Evolutionary conservation across 805 yeast genomes (phyloP), one percentile per base, ranked within the genome.

Genomic region (Kluyveromyces starmeri): DNA sequence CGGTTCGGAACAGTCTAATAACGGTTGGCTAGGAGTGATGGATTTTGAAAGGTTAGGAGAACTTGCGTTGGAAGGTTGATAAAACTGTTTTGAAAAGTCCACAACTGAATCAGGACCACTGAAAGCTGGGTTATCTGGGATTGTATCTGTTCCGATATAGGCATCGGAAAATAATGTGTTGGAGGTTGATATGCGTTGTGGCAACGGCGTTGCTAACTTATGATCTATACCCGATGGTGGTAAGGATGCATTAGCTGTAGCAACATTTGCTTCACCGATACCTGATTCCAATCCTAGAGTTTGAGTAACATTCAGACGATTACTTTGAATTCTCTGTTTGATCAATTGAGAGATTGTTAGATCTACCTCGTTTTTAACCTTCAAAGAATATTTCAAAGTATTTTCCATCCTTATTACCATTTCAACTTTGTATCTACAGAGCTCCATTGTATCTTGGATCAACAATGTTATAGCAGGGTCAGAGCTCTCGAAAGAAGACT

Each of bases 341-440:
- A 88, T 83, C 2, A 79, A 65, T 23, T 64, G 58, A 18, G 82
- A 57, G 3, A 86, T 86, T 48, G 76, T 61, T 14, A 59, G 67
- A 50, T 85, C 92, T 3, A 85, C 82, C 55, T 88, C 95, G 34
- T 69, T 72, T 35, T 83, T 81, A 32, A 86, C 75, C 46, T 75
- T 78, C 43, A 80, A 80, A 14, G 83, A 76, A 53, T 80, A 85
- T 36, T 79, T 74, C 40, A 83, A 64, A 2, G 84, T 73, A 41
- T 86, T 81, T 10, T 83, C 78, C 36, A 83, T 65, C 48, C 96
- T 64, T 12, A 74, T 63, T 13, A 85, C 68, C 0, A 83, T 68
- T 34, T 79, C 84, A 2, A 83, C 67, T 54, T 88, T 88, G 12
- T 70, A 73, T 32, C 65, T 65, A 1, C 78, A 75, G 16, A 80